phyloP scores from a whole-genome alignment of 2,329 filamentous ascomycete species.

The Aspergillus melleus region DNA sequence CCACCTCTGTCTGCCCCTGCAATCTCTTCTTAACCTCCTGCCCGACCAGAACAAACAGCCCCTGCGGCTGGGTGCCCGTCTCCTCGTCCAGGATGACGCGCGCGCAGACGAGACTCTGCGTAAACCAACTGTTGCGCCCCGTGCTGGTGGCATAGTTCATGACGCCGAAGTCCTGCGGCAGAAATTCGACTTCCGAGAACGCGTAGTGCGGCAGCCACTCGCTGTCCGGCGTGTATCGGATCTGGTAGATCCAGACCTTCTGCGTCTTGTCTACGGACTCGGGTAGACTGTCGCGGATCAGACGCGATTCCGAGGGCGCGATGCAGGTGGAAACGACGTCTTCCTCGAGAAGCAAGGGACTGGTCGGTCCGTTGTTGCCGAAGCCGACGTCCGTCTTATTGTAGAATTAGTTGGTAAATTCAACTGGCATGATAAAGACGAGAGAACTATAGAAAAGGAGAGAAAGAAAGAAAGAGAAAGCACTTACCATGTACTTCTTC shows the following conservation, averaged over 20 bases:
- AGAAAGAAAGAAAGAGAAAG: background rate
- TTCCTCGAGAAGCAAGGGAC: constrained; percentile 57
- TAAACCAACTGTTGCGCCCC: constrained; percentile 54
- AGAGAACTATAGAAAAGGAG: too few species aligned
- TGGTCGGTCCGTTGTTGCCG: constrained; percentile 61
- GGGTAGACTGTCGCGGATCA: constrained; percentile 51
- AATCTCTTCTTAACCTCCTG: constrained; percentile 56
- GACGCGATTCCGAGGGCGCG: constrained; percentile 57
- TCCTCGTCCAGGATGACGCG: constrained; percentile 56
- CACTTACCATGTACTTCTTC: constrained; percentile 42
- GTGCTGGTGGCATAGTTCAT: constrained; percentile 60
- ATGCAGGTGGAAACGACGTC: constrained; percentile 43
- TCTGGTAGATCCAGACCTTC: constrained; percentile 65
- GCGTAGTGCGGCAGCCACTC: constrained; percentile 64
- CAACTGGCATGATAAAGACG: background rate
- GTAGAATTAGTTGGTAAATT: constrained; percentile 23
- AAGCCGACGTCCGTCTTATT: constrained; percentile 61
- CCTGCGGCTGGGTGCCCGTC: constrained; percentile 47
- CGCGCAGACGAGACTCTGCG: constrained; percentile 53
- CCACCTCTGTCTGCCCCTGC: constrained; percentile 50
- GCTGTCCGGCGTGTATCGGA: constrained; percentile 48
- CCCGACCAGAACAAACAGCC: constrained; percentile 55
- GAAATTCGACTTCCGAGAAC: constrained; percentile 66
- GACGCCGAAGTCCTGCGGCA: constrained; percentile 60
- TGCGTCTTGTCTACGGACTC: constrained; percentile 45